phyloP scores from a whole-genome alignment of 2,329 filamentous ascomycete genomes.

The Cladosporium sp. region DNA sequence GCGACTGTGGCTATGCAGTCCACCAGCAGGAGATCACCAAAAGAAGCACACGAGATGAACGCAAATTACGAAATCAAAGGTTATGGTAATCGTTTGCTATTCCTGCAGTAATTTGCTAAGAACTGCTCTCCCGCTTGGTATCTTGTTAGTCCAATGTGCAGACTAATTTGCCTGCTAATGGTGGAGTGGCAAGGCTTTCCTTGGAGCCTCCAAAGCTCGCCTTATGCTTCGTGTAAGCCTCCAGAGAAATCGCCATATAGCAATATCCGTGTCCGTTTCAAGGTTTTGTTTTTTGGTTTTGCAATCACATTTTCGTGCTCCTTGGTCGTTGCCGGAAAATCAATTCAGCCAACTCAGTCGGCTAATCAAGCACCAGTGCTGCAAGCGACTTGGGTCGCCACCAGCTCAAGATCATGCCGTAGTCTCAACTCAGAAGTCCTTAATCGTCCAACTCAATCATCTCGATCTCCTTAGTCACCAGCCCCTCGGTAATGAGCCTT shows the following conservation, averaged over 20 bases:
- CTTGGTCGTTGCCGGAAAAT: not conserved
- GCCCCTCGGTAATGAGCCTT: slow-evolving; percentile 23
- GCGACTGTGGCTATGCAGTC: not conserved
- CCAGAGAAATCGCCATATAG: not conserved
- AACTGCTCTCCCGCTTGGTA: not conserved
- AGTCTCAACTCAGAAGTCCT: not conserved
- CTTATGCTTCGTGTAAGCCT: not conserved
- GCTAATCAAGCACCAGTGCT: not conserved
- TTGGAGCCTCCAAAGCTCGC: not conserved
- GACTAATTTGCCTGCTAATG: not conserved
- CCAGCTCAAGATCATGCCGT: not conserved
- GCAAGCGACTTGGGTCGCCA: not conserved
- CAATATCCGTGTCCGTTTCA: not conserved
- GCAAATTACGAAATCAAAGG: not conserved
- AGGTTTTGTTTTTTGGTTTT: not conserved
- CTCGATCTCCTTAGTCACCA: slow-evolving; percentile 18
- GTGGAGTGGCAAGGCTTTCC: not conserved
- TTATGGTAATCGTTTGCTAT: not conserved
- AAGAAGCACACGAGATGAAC: not conserved
- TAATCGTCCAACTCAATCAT: slow-evolving; percentile 23
- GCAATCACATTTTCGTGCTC: not conserved
- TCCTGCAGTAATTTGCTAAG: not conserved
- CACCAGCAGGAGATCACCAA: not conserved
- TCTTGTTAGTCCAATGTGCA: not conserved
- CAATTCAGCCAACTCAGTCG: not conserved